phyloP scores from a whole-genome alignment of 768 basidiomycete genomes.

The Phlebiopsis flavidoalba region DNA sequence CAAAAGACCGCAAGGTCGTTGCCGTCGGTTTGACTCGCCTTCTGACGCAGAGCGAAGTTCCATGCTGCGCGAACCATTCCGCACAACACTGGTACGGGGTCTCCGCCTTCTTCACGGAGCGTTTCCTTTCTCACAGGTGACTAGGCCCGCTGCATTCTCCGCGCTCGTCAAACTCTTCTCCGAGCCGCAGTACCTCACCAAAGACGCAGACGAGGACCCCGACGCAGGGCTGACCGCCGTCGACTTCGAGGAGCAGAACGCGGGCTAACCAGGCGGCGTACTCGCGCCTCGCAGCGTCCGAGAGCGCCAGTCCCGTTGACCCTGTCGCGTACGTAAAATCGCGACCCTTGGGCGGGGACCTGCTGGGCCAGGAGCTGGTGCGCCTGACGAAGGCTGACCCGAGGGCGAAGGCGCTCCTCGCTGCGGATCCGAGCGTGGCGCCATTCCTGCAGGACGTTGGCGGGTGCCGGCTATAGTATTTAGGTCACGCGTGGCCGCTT shows the following conservation, averaged over 20 bases:
- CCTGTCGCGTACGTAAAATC: slow-evolving; percentile 30
- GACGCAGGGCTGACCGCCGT: slow-evolving; percentile 55
- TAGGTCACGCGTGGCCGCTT: not conserved
- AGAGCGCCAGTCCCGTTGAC: slow-evolving; percentile 29
- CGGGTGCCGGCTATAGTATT: slow-evolving; percentile 1
- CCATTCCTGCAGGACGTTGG: slow-evolving; percentile 17
- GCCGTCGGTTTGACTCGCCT: slow-evolving; percentile 77
- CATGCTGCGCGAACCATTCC: slow-evolving; percentile 56
- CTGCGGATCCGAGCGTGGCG: slow-evolving; percentile 12
- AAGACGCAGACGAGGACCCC: slow-evolving; percentile 13
- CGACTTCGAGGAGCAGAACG: slow-evolving; percentile 86
- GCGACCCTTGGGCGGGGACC: slow-evolving; percentile 22
- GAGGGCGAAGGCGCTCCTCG: slow-evolving; percentile 12
- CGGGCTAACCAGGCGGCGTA: slow-evolving; percentile 94
- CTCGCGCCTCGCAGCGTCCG: slow-evolving; percentile 75
- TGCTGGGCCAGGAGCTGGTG: slow-evolving; percentile 21
- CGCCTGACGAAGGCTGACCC: slow-evolving; percentile 14
- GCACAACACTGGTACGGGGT: slow-evolving; percentile 55
- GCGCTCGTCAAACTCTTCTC: slow-evolving; percentile 73
- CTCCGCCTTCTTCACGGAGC: not conserved
- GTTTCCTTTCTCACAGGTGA: not conserved
- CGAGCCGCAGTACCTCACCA: slow-evolving; percentile 65
- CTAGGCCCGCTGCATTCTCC: slow-evolving; percentile 70
- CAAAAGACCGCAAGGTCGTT: slow-evolving; percentile 81
- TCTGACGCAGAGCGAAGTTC: slow-evolving; percentile 66